These are phyloP conservation scores for Trypanosoma lewisi DNA, from an alignment of 208 protist genomes.

Conservation along the genomic window DNA sequence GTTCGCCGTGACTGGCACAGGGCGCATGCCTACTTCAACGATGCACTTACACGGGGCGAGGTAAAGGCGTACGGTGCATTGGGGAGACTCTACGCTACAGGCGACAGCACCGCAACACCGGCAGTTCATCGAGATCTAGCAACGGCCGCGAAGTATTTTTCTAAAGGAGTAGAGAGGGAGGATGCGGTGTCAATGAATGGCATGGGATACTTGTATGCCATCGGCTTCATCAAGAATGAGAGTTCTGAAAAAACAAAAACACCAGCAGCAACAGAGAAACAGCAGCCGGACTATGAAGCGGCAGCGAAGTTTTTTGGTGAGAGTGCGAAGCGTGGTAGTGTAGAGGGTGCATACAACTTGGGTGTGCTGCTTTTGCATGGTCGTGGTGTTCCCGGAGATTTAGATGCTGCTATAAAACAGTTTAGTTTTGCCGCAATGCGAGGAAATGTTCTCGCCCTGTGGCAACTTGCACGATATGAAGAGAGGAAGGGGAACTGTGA, in stretches of 20 bases:
- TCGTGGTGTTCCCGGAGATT: conserved; percentile 39
- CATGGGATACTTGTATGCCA: conserved; percentile 78
- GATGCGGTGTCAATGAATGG: conserved; percentile 72
- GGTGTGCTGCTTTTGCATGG: conserved; percentile 72
- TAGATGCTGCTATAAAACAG: conserved; percentile 30
- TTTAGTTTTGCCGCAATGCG: conserved; percentile 37
- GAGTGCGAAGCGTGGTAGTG: conserved; percentile 19
- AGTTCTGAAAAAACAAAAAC: conserved; percentile 12
- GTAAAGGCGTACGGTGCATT: conserved; percentile 47
- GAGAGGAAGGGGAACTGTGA: conserved; percentile 31
- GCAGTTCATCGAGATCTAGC: conserved; percentile 49
- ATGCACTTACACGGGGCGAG: conserved; percentile 36
- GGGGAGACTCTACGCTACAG: conserved; percentile 69
- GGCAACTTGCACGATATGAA: conserved; percentile 61
- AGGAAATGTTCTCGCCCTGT: conserved; percentile 64
- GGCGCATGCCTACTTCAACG: conserved; percentile 42
- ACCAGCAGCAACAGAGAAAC: neutral
- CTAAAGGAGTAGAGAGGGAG: conserved; percentile 31
- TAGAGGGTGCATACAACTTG: conserved; percentile 79
- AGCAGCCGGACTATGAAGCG: conserved; percentile 43
- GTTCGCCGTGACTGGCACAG: conserved; percentile 39
- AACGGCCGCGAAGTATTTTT: conserved; percentile 62
- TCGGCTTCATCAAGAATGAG: conserved; percentile 58
- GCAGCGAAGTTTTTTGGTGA: conserved; percentile 50
- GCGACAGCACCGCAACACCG: conserved; percentile 33